Evolutionary conservation across 805 yeast genomes (phyloP).

Genomic region (Candida easanensis): DNA sequence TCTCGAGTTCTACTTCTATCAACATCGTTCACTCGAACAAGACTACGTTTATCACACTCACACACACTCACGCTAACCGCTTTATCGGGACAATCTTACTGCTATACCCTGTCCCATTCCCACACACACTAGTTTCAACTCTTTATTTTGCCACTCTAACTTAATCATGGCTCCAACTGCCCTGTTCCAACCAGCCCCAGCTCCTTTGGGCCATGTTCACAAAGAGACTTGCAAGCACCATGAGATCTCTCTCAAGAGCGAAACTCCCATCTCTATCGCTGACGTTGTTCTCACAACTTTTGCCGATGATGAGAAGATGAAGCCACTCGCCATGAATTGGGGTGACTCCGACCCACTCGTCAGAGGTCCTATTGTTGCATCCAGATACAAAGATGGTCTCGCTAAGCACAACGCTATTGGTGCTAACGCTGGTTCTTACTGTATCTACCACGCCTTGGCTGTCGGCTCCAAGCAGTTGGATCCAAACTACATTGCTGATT

Average conservation of each 20-base stretch:
- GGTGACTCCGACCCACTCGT: conserved; percentile 43
- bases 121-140: not conserved
- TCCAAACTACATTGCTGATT: conserved; percentile 52
- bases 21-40: not conserved
- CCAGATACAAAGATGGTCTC: conserved; percentile 48
- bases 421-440: conserved; percentile 62
- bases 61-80: no score
- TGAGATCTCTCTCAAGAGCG: conserved; percentile 21
- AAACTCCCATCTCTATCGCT: conserved; percentile 19
- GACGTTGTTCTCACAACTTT: conserved; percentile 50
- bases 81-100: no score
- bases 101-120: no score
- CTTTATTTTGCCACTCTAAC: not conserved
- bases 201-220: conserved; percentile 10
- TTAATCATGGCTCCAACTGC: conserved; percentile 30
- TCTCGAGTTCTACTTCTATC: not conserved
- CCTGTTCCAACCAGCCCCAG: conserved; percentile 11
- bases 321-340: conserved; percentile 53
- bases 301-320: conserved; percentile 45
- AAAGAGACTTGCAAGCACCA: conserved; percentile 9
- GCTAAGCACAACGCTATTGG: conserved; percentile 60
- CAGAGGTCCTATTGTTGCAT: conserved; percentile 59
- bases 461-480: conserved; percentile 58
- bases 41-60: no score
- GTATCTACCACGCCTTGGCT: conserved; percentile 63